Evolutionary conservation across 2,329 filamentous ascomycete species (phyloP), one percentile per base, ranked within the genome.

Genomic region (Aureobasidium sp.): DNA sequence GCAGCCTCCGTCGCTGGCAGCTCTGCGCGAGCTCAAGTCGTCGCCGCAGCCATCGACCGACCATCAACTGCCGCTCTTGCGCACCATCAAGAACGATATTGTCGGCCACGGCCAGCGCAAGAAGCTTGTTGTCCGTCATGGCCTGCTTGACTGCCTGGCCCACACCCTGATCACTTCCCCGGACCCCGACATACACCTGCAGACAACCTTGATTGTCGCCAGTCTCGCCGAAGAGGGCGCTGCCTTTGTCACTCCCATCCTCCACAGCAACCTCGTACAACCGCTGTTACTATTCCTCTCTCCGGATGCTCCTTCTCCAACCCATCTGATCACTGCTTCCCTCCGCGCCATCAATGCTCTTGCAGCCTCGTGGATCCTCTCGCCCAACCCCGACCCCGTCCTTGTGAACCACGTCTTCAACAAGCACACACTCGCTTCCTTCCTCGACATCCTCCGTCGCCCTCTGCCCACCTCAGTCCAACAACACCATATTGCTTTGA

Each of bases 101-200:
- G 85, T 96, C 64, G 94, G 94, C 27, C 91, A 97, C 74, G 82
- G 88, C 37, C 86, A 93, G 73, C 87, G 87, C 73, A 99, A 99
- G 75, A 88, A 93, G 74, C 76, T 84, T 62, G 92, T 87, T 79
- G 81, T 97, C 44, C 79, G 79, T 62, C 77, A 84, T 60, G 92
- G 92, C 19, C 79, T 90, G 31, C 75, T 94, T 50, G 81, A 84
- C 59, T 81, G 82, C 37, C 77, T 89, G 53, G 78, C 84, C 31
- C 77, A 79, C 39, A 73, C 84, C 57, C 73, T 88, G 42, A 73
- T 74, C 61, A 71, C 70, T 17, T 70, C 72, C 48, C 70, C 74
- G 12, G 85, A 89, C 63, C 87, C 92, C 61, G 81, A 83, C 48
- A 80, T 87, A 52, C 84, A 85, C 66, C 78, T 94, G 62, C 90